Base-by-base conservation (phyloP, 164 flowering plant genomes). In the Liriodendron chinense region DNA sequence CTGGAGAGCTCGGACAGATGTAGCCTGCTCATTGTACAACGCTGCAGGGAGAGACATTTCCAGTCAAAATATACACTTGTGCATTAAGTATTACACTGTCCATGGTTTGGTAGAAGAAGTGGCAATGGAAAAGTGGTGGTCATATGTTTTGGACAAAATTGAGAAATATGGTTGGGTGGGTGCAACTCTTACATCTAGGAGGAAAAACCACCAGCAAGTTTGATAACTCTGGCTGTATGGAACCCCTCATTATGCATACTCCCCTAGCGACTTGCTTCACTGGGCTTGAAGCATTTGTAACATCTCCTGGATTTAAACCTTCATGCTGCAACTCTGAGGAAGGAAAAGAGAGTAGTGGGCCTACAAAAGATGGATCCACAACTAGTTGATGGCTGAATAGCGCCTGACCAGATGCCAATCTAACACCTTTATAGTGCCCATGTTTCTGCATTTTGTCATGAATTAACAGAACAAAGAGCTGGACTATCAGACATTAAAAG, bases 341-440 rank as follows among this genome's bases (percentile, higher is more conserved):
- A 28, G 76, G 74, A 63, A 83, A 75, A 65, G 78, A 64, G 53
- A 73, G 66, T 20, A 80, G 81, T 26, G 83, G 83, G 69, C 84
- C 76, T 22, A 28, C 67, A 79, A 88, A 84, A 24, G 89, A 83
- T 68, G 99, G 93, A 83, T 88, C 92, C 71, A 92, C 69, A 47
- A 94, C 83, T 47, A 95, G 81, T 59, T 90, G 84, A 18, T 84
- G 76, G 84, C 96, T 87, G 75, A 86, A 88, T 76, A 95, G 18
- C 34, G 89, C 87, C 83, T 93, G 98, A 65, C 97, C 97, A 76
- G 99, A 90, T 79, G 82, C 91, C 81, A 95, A 83, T 76, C 85
- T 84, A 47, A 92, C 86, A 72, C 99, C 99, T 79, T 83, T 89
- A 71, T 84, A 90, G 23, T 66, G 75, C 34, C 85, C 82, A 80